Evolutionary conservation across 495 filamentous ascomycete genomes (phyloP).

Genomic region (Mycothermus thermophilus): DNA sequence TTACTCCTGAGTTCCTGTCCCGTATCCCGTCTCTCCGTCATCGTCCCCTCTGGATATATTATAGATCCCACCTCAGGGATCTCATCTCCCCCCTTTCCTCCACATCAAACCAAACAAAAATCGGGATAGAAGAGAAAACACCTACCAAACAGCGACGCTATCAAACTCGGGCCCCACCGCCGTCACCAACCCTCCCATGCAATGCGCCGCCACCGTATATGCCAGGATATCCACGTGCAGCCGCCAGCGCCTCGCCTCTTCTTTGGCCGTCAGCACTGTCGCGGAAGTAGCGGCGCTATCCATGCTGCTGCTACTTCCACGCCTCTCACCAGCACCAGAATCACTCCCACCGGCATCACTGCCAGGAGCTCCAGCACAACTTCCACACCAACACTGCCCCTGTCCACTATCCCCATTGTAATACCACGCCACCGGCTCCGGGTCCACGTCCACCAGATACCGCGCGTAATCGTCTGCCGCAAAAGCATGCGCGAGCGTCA

Average conservation of each 20-base stretch:
- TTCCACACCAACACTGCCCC: neutral
- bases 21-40: no score
- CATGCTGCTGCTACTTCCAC: neutral
- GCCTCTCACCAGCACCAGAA: neutral
- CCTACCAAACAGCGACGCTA: conserved; percentile 65
- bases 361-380: neutral
- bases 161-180: conserved; percentile 61
- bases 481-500: conserved; percentile 61
- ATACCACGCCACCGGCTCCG: no score
- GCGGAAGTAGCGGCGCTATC: no score
- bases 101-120: neutral
- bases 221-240: conserved; percentile 61
- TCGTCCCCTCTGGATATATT: no score
- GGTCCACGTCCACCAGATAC: conserved; percentile 63
- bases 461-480: conserved; percentile 54
- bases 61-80: no score
- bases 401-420: no score
- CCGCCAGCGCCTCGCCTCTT: conserved; percentile 57
- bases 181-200: conserved; percentile 54
- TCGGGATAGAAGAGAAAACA: conserved; percentile 9
- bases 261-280: conserved; percentile 19
- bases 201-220: conserved; percentile 58
- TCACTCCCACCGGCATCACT: neutral
- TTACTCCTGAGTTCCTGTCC: no score
- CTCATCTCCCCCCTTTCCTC: no score